Percentiles rank a stretch among this genome's conserved stretches.
Evolutionary conservation across 345 rosid genomes (phyloP).

Genomic region (Salix exigua): DNA sequence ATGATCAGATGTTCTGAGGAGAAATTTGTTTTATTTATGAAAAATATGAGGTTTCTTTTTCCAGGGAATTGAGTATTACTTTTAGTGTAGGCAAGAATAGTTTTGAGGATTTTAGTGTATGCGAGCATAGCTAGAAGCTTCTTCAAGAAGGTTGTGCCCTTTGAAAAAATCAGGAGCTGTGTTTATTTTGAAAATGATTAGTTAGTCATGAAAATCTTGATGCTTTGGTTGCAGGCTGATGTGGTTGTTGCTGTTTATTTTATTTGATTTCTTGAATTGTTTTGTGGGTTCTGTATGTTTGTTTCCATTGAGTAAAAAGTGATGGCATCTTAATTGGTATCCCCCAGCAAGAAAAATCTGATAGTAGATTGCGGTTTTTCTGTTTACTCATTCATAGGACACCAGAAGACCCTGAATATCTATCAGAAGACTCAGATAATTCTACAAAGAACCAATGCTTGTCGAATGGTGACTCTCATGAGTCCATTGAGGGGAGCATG

Average conservation of each 20-base stretch:
- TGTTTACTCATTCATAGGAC: conserved; percentile 51
- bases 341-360: not conserved
- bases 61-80: not conserved
- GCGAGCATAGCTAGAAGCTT: not conserved
- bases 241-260: not conserved
- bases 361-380: conserved; percentile 12
- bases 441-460: conserved; percentile 46
- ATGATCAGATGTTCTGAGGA: not conserved
- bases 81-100: not conserved
- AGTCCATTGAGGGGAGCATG: conserved; percentile 48
- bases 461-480: conserved; percentile 55
- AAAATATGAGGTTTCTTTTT: not conserved
- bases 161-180: not conserved
- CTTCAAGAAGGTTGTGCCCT: not conserved
- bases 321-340: not conserved
- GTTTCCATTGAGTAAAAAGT: not conserved
- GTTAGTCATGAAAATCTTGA: not conserved
- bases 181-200: not conserved
- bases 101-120: not conserved
- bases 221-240: not conserved
- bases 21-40: not conserved
- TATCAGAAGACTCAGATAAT: conserved; percentile 57
- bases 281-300: not conserved
- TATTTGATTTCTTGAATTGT: not conserved
- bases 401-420: conserved; percentile 56